Conservation (phyloP, 2,329 filamentous ascomycete genomes). For the Verticillium alfalfae region DNA sequence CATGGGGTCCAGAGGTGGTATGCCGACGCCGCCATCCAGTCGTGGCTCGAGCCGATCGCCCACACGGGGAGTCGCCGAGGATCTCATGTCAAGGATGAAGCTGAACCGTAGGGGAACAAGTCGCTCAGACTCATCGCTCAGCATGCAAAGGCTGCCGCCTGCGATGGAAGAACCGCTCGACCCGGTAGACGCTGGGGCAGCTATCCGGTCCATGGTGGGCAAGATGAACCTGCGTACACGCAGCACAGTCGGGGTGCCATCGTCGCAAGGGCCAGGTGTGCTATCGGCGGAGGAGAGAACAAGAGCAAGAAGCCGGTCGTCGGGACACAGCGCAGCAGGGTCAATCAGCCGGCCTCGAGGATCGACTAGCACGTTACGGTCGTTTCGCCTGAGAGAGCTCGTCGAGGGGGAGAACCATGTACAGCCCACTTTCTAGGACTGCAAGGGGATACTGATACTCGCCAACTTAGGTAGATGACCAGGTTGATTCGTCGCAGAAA, state of each 20-base stretch:
- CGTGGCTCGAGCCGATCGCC: slow-evolving; percentile 22
- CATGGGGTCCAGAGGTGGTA: slow-evolving; percentile 2
- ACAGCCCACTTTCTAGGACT: not conserved
- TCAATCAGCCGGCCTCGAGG: slow-evolving; percentile 5
- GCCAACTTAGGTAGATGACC: not conserved
- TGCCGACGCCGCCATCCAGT: slow-evolving; percentile 25
- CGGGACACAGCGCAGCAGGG: slow-evolving; percentile 2
- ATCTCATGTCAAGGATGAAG: slow-evolving; percentile 4
- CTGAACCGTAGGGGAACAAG: slow-evolving; percentile 12
- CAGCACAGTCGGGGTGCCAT: slow-evolving; percentile 11
- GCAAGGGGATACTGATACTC: not conserved
- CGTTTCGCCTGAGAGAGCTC: slow-evolving; percentile 14
- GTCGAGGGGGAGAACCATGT: slow-evolving; percentile 7
- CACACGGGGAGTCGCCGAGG: slow-evolving; percentile 6
- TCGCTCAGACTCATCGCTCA: slow-evolving; percentile 6
- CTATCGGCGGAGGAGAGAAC: not conserved
- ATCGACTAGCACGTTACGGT: slow-evolving; percentile 14
- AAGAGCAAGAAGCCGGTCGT: not conserved
- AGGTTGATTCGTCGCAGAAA: not conserved
- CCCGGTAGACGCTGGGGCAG: slow-evolving; percentile 17
- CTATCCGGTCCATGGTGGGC: slow-evolving; percentile 24
- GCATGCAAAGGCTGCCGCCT: not conserved
- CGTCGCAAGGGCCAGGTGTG: slow-evolving; percentile 6
- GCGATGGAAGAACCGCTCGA: slow-evolving; percentile 12
- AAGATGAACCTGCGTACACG: slow-evolving; percentile 25